Percentiles rank a stretch among this genome's conserved stretches.
phyloP scores from a whole-genome alignment of 495 filamentous ascomycete species.

The Cladorrhinum samala region DNA sequence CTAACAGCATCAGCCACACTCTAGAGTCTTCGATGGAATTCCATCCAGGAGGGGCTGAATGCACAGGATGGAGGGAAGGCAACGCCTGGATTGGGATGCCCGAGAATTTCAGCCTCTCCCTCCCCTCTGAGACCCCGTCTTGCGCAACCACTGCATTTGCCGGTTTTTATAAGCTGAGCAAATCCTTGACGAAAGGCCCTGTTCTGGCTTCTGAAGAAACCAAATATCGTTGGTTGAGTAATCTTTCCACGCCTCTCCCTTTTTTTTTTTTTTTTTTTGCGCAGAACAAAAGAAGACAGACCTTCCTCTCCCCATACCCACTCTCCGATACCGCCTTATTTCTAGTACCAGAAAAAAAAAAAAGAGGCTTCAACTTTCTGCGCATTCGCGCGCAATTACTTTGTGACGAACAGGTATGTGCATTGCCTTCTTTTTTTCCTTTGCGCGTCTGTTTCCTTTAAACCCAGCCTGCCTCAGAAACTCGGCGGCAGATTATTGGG shows the following conservation, averaged over 20 bases:
- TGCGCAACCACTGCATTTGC: constrained; percentile 20
- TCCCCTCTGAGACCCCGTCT: not conserved
- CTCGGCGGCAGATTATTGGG: not conserved
- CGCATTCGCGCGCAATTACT: not conserved
- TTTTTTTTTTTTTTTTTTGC: too few relatives aligned
- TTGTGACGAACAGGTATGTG: too few relatives aligned
- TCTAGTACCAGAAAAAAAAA: not conserved
- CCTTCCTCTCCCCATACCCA: too few relatives aligned
- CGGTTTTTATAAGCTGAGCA: constrained; percentile 2
- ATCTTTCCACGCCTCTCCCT: too few relatives aligned
- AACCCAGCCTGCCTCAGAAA: not conserved
- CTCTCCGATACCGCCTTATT: not conserved
- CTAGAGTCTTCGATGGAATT: constrained; percentile 34
- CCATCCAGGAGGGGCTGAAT: constrained; percentile 32
- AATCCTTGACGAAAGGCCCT: not conserved
- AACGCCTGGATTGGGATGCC: constrained; percentile 23
- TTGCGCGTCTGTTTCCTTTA: not conserved
- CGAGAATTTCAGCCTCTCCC: constrained; percentile 30
- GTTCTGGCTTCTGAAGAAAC: too few relatives aligned
- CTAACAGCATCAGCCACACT: constrained; percentile 30
- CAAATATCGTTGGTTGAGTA: too few relatives aligned
- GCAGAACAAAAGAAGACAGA: too few relatives aligned
- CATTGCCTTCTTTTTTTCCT: not conserved
- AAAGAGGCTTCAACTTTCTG: not conserved
- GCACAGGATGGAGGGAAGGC: constrained; percentile 23